These are phyloP conservation scores for Pelargonium australe DNA, from an alignment of 441 rosid genomes.

Conservation along the genomic window DNA sequence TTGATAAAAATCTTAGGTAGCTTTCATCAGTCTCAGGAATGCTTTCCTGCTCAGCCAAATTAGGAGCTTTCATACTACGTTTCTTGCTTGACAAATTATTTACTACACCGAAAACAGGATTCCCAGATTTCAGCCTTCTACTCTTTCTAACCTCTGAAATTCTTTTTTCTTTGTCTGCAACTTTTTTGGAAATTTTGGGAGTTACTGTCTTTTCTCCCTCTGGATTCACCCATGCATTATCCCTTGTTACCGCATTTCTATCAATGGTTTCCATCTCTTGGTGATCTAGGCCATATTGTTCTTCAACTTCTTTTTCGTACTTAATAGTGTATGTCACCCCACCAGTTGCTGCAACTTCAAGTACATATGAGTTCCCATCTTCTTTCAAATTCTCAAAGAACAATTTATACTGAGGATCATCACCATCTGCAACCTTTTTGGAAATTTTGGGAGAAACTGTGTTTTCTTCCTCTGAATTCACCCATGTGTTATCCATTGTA, in stretches of 20 bases:
- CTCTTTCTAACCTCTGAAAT: conserved; percentile 12
- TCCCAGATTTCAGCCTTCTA: conserved; percentile 11
- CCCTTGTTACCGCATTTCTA: neutral
- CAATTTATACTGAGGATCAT: conserved; percentile 24
- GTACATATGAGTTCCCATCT: conserved; percentile 23
- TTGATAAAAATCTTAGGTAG: conserved; percentile 10
- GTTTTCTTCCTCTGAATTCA: conserved; percentile 7
- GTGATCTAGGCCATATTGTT: conserved; percentile 3
- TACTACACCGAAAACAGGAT: conserved; percentile 8
- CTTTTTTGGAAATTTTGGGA: too few relatives aligned
- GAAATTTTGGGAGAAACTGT: too few relatives aligned
- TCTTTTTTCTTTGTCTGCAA: conserved; percentile 10
- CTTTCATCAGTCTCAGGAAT: conserved; percentile 11
- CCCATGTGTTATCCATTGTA: conserved; percentile 5
- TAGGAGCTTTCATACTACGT: conserved; percentile 7
- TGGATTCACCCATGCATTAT: conserved; percentile 13
- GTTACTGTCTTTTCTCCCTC: neutral
- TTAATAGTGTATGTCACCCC: conserved; percentile 14
- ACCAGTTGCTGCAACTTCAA: conserved; percentile 23
- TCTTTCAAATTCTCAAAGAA: conserved; percentile 27
- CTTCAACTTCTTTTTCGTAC: conserved; percentile 13
- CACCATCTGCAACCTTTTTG: neutral
- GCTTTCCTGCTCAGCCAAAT: neutral
- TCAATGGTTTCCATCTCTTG: neutral
- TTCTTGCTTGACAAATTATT: too few relatives aligned